Base-by-base conservation (phyloP, 768 basidiomycete species). In the Mycena crocata region DNA sequence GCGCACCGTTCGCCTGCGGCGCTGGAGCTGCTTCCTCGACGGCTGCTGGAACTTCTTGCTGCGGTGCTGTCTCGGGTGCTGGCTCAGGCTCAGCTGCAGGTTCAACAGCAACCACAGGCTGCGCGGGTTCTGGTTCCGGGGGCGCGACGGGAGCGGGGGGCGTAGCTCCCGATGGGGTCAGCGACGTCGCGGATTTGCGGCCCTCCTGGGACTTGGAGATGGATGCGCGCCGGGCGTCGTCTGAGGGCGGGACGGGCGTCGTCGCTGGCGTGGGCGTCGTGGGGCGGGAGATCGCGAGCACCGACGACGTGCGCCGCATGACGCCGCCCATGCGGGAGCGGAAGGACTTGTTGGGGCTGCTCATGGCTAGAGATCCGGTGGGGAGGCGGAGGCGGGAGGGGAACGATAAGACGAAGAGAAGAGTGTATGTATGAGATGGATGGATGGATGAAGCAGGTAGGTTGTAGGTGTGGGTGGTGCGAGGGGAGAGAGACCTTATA, bases 321-420 rank as follows among this genome's bases (percentile, higher is more conserved):
- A 81, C 86, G 51, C 82, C 84, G 54, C 87, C 87, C 80, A 91
- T 85, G 54, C 90, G 89, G 42, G 82, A 78, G 77, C 90, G 89
- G 73, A 86, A 81, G 48, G 85, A 81, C 73, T 80, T 85, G 30
- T 51, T 68, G 24, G 78, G 72, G 66, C 71, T 77, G 59, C 74
- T 77, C 74, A 76, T 78, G 23, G 66, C 65, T 49, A 67, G 69
- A 56, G 52, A 30, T 17, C 48, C 57, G 50, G 58, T 30, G 54
- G 34, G 28, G 17, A 23, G 30, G 19, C 19, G 21, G 23, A 17
- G 24, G 21, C 9, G 30, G 34, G 31, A 12, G 52, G 12, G 45
- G 21, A 49, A 17, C 13, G 45, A 37, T 45, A 37, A 54, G n/a
- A n/a, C n/a, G n/a, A n/a, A n/a, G n/a, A n/a, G n/a, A n/a, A n/a